Evolutionary conservation across 352 stramenopile species (phyloP).

Genomic region (Globisporangium paddicum): DNA sequence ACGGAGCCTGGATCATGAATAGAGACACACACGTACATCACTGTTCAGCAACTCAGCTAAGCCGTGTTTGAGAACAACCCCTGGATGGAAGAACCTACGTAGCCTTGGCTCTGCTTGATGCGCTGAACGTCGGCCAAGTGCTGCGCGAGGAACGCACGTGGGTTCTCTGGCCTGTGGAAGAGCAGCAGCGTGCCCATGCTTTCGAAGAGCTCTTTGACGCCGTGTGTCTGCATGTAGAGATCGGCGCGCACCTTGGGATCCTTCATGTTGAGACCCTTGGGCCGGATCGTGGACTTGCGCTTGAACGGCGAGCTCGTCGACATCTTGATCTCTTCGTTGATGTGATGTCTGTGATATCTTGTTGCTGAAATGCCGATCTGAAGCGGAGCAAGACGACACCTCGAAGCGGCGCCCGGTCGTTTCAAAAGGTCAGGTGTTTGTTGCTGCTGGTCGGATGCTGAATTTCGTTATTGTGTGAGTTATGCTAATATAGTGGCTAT

Average conservation of each 20-base stretch:
- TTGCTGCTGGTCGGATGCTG: neutral
- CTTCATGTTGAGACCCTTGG: conserved; percentile 39
- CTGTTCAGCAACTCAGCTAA: too few relatives aligned
- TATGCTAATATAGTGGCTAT: neutral
- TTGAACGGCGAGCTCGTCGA: conserved; percentile 2
- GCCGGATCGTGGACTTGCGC: conserved; percentile 6
- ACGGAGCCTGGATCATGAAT: conserved; percentile 60
- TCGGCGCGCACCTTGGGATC: conserved; percentile 58
- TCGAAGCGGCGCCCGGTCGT: neutral
- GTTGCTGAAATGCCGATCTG: too few relatives aligned
- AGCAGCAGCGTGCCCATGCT: conserved; percentile 55
- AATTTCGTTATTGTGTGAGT: neutral
- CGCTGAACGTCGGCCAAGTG: conserved; percentile 51
- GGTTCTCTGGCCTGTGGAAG: conserved; percentile 56
- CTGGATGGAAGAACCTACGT: too few relatives aligned
- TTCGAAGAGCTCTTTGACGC: conserved; percentile 67
- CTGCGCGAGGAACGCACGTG: conserved; percentile 53
- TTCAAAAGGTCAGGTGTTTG: neutral
- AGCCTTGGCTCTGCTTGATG: conserved; percentile 45
- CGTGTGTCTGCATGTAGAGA: conserved; percentile 60
- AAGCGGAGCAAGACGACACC: neutral
- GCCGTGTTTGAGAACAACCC: too few relatives aligned
- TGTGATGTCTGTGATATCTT: neutral
- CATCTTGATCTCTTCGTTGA: neutral
- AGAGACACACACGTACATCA: too few relatives aligned